These are phyloP conservation scores for Spathaspora sp. DNA, from an alignment of 805 yeast species.

Conservation along the genomic window DNA sequence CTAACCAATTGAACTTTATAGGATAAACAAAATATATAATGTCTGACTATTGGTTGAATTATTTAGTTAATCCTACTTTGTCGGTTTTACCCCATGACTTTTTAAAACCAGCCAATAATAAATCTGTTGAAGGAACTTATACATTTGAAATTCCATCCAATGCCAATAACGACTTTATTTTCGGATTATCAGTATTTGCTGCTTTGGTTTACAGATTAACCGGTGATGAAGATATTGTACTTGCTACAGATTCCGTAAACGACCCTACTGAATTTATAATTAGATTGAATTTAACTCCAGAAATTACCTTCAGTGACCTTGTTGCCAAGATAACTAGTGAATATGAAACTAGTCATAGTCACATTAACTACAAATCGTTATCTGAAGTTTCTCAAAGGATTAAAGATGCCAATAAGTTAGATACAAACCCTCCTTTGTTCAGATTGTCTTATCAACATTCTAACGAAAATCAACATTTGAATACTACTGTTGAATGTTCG, in stretches of 20 bases:
- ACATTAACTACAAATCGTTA: conserved; percentile 44
- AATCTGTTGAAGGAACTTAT: conserved; percentile 59
- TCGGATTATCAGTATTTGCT: conserved; percentile 64
- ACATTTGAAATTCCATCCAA: conserved; percentile 10
- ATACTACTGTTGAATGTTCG: conserved; percentile 48
- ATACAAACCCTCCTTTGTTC: conserved; percentile 60
- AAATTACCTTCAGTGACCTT: conserved; percentile 52
- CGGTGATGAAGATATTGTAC: conserved; percentile 91
- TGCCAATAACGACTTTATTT: conserved; percentile 33
- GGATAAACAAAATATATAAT: conserved; percentile 1
- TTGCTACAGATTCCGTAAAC: conserved; percentile 56
- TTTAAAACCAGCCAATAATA: conserved; percentile 68
- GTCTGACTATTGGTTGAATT: conserved; percentile 51
- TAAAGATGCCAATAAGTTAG: conserved; percentile 46
- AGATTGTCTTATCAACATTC: conserved; percentile 56
- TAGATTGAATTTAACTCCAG: conserved; percentile 58
- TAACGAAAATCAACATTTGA: conserved; percentile 35
- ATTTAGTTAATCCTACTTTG: conserved; percentile 75
- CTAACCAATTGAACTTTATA: not conserved
- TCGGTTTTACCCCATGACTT: conserved; percentile 88
- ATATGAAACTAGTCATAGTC: conserved; percentile 28
- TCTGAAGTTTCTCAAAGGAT: conserved; percentile 54
- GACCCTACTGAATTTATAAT: conserved; percentile 49
- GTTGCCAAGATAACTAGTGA: conserved; percentile 41
- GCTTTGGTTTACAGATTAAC: conserved; percentile 74